Evolutionary conservation across 2,329 filamentous ascomycete species (phyloP).

Genomic region (Penicillium nordicum): DNA sequence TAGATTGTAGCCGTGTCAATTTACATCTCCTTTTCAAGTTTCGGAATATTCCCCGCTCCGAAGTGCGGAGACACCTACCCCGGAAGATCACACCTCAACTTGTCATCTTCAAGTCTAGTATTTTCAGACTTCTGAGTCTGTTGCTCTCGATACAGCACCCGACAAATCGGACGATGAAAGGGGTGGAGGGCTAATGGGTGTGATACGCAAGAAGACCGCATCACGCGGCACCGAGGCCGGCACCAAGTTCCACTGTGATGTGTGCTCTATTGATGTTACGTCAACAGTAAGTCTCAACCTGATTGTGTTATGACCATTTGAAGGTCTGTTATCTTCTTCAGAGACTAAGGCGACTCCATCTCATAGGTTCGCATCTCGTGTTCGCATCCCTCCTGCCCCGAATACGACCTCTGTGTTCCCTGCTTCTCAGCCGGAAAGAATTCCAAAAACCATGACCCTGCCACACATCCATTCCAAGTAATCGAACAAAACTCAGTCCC

Average conservation of each 20-base stretch:
- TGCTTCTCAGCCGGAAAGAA: slow-evolving; percentile 83
- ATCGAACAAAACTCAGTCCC: slow-evolving; percentile 98
- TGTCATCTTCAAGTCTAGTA: slow-evolving; percentile 3
- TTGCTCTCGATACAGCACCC: slow-evolving; percentile 30
- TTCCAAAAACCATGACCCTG: slow-evolving; percentile 80
- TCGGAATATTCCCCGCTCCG: slow-evolving; percentile 17
- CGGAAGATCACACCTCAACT: slow-evolving; percentile 11
- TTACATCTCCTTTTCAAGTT: not conserved
- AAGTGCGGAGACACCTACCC: slow-evolving; percentile 23
- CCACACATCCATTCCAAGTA: slow-evolving; percentile 82
- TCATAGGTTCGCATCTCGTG: slow-evolving; percentile 87
- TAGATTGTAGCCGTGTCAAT: not conserved
- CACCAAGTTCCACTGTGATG: slow-evolving; percentile 95
- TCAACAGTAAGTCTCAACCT: slow-evolving; percentile 67
- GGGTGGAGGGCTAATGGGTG: slow-evolving; percentile 64
- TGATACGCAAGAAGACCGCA: slow-evolving; percentile 93
- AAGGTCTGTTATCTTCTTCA: not conserved
- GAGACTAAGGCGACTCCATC: not conserved
- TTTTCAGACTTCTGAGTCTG: slow-evolving; percentile 27
- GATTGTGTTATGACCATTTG: not conserved
- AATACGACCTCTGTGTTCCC: slow-evolving; percentile 94
- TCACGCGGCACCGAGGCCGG: slow-evolving; percentile 80
- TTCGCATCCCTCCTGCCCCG: slow-evolving; percentile 75
- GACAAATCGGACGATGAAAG: slow-evolving; percentile 41
- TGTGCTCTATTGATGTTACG: slow-evolving; percentile 94